A percentile compares a stretch with the other conserved stretches of the same genome.
These are phyloP conservation scores for Knoxia roxburghii DNA, from an alignment of 257 asterid species.

Conservation along the genomic window DNA sequence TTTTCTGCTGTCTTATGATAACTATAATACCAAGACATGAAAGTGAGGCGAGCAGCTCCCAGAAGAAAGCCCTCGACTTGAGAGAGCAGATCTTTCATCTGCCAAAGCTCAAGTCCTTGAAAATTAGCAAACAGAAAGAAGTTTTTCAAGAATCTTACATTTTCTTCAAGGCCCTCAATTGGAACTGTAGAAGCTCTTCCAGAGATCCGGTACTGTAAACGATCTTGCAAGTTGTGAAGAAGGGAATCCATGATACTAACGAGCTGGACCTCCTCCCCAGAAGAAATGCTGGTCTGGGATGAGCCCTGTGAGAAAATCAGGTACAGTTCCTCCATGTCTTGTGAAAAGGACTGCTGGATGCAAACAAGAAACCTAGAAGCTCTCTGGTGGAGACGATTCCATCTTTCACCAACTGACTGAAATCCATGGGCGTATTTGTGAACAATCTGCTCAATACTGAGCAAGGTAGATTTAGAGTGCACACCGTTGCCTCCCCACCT, in stretches of 20 bases:
- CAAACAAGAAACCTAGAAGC: neutral
- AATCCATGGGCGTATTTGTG: no score
- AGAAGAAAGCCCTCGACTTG: neutral
- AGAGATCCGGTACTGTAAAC: neutral
- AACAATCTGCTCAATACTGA: neutral
- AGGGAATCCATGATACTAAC: neutral
- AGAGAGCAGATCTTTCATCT: neutral
- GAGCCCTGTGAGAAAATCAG: neutral
- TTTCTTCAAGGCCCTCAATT: neutral
- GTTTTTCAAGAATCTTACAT: neutral
- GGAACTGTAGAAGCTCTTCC: no score
- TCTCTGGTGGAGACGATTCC: neutral
- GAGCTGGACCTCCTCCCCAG: neutral
- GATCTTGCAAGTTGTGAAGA: neutral
- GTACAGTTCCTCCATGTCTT: neutral
- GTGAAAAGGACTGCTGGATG: neutral
- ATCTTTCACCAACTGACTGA: neutral
- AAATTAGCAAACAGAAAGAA: neutral
- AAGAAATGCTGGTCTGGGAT: neutral
- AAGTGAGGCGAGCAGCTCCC: neutral
- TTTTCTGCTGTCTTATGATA: no score
- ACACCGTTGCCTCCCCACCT: neutral
- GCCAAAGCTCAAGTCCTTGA: neutral
- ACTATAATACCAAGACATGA: neutral
- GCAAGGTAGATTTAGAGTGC: neutral